Percentiles rank a stretch among this genome's conserved stretches.
Conservation (phyloP, 2,329 filamentous ascomycete genomes). For the Lithohypha guttulata region DNA sequence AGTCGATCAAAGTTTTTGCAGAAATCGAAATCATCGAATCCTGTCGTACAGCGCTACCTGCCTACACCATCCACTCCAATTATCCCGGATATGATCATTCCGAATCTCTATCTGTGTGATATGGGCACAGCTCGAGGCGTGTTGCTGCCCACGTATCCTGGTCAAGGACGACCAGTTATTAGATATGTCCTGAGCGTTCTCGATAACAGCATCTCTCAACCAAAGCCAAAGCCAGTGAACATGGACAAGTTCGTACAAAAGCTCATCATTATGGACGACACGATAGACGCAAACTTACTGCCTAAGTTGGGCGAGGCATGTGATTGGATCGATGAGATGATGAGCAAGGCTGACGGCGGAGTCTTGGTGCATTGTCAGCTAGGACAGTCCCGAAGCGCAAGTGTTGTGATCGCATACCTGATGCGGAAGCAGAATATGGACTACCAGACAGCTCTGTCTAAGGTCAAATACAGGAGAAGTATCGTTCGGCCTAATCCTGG, state of each 20-base stretch:
- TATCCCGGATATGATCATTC: slow-evolving; percentile 16
- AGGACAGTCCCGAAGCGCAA: slow-evolving; percentile 15
- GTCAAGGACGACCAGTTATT: slow-evolving; percentile 14
- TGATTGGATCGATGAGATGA: slow-evolving; percentile 13
- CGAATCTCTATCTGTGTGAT: slow-evolving; percentile 16
- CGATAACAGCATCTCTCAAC: slow-evolving; percentile 11
- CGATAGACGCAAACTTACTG: slow-evolving; percentile 11
- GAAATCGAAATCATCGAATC: background rate
- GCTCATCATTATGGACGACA: slow-evolving; percentile 13
- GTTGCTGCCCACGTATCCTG: slow-evolving; percentile 14
- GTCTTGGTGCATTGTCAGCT: slow-evolving; percentile 17
- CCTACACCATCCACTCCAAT: slow-evolving; percentile 11
- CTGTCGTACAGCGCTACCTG: background rate
- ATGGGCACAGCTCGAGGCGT: slow-evolving; percentile 17
- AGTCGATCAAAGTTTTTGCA: background rate
- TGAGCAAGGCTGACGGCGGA: slow-evolving; percentile 15
- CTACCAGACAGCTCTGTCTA: slow-evolving; percentile 14
- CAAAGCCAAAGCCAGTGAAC: slow-evolving; percentile 15
- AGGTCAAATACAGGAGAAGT: slow-evolving; percentile 11
- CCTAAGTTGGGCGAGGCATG: slow-evolving; percentile 11
- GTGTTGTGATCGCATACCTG: slow-evolving; percentile 14
- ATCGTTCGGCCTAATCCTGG: slow-evolving; percentile 15
- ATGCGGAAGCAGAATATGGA: slow-evolving; percentile 17
- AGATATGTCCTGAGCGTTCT: slow-evolving; percentile 16
- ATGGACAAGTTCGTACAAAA: slow-evolving; percentile 16